Percentiles rank a stretch among this genome's conserved stretches.
These are phyloP conservation scores for Chrysoporthe cubensis DNA, from an alignment of 2,329 filamentous ascomycete species.

Conservation along the genomic window DNA sequence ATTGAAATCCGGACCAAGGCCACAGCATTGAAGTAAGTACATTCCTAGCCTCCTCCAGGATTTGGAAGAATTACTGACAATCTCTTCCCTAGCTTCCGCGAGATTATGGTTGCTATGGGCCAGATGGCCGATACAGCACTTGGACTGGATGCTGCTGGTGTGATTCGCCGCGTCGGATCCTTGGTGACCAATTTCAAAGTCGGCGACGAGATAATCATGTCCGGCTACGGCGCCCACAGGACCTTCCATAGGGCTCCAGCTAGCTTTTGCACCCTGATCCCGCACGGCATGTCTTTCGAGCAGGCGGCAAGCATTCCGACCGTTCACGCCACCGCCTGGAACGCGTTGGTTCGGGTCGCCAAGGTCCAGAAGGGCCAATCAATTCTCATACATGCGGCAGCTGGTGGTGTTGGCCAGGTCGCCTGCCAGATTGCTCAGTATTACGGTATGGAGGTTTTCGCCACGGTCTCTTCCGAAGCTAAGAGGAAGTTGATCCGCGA, in stretches of 20 bases:
- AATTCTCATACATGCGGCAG: conserved; percentile 35
- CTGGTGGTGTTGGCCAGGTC: conserved; percentile 34
- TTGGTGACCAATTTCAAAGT: not conserved
- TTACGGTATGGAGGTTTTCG: conserved; percentile 35
- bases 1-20: not conserved
- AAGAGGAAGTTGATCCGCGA: conserved; percentile 37
- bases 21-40: conserved; percentile 13
- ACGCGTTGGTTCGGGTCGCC: conserved; percentile 37
- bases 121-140: not conserved
- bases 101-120: conserved; percentile 10
- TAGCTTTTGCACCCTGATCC: conserved; percentile 32
- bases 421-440: conserved; percentile 31
- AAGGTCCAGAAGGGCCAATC: conserved; percentile 34
- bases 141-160: not conserved
- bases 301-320: conserved; percentile 39
- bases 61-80: not conserved
- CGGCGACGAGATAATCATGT: not conserved
- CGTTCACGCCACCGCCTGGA: conserved; percentile 38
- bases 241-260: not conserved
- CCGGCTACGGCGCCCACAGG: not conserved
- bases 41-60: conserved; percentile 1
- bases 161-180: not conserved
- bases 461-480: conserved; percentile 37
- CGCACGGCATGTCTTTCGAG: conserved; percentile 38
- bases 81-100: not conserved